phyloP scores from a whole-genome alignment of 352 stramenopile genomes.

The Phytophthora quininea region DNA sequence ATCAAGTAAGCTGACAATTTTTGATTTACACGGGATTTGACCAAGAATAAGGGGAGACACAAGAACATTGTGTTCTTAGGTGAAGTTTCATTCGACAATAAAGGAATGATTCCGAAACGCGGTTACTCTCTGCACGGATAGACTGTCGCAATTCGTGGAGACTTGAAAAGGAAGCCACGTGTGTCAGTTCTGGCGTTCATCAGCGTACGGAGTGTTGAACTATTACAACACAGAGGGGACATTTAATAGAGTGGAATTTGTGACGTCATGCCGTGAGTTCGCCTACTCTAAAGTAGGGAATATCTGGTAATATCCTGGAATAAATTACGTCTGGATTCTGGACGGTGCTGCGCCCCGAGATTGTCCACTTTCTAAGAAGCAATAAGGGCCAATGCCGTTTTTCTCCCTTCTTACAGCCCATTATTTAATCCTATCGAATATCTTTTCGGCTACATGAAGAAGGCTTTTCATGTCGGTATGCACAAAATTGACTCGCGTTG shows the following conservation, averaged over 20 bases:
- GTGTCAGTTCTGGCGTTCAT: constrained; percentile 26
- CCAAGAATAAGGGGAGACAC: too few relatives aligned
- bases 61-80: constrained; percentile 27
- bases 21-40: too few relatives aligned
- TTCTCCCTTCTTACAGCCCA: constrained; percentile 36
- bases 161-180: constrained; percentile 30
- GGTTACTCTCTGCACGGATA: constrained; percentile 25
- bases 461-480: too few relatives aligned
- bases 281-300: constrained; percentile 2
- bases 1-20: too few relatives aligned
- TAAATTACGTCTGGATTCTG: constrained; percentile 37
- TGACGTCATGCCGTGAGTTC: constrained; percentile 27
- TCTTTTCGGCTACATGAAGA: constrained; percentile 37
- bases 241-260: constrained; percentile 36
- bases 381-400: constrained; percentile 26
- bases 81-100: constrained; percentile 40
- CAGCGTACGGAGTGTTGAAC: constrained; percentile 25
- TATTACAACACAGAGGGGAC: constrained; percentile 32
- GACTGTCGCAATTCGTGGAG: constrained; percentile 28
- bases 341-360: constrained; percentile 32
- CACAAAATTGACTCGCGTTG: too few relatives aligned
- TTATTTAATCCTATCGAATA: constrained; percentile 48
- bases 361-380: constrained; percentile 32
- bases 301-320: constrained; percentile 31
- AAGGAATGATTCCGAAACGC: constrained; percentile 30